Evolutionary conservation across 495 filamentous ascomycete species (phyloP), one percentile per base, ranked within the genome.

Genomic region (Tuber magnatum): DNA sequence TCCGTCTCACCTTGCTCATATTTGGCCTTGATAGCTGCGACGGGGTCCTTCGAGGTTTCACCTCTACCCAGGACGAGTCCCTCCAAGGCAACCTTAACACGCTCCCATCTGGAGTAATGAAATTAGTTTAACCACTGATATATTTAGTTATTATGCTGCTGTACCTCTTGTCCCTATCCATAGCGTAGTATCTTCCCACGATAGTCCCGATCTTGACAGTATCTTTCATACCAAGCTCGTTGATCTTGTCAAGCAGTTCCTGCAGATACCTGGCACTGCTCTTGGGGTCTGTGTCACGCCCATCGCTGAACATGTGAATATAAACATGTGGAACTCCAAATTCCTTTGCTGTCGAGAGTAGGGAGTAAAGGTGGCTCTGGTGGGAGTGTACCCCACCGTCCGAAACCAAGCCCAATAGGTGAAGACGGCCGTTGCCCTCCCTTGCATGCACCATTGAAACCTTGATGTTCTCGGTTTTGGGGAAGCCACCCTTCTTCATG

Each of bases 221-320:
- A 82, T 94, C 86, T 80, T 95, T 94, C 78, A 91, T 84, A 41
- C 93, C 95, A 79, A 97, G 88, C 84, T 97, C 92, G 84, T 93
- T 90, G 69, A 88, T 90, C 77, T 89, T 90, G 41, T 90, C 88
- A 68, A 97, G 85, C 20, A 98, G 86, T 80, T 93, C 88, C 84
- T 97, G 85, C 92, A 99, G 90, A 84, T 96, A 97, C 68, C 88
- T 91, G 70, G 88, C 89, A 69, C 91, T 89, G 78, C 92, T 96
- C 87, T 97, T 97, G 80, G 95, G 95, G 83, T 98, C 95, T 74
- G 94, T 97, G 82, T 99, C 95, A 83, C 95, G 91, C 78, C 95
- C 95, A 86, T 99, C 95, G 78, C 94, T 94, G 82, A 97, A 97
- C 88, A 99, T 97, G 88, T 99, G 95, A 84, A 99, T 95, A 87